These are phyloP conservation scores for Scutellaria barbata DNA, from an alignment of 257 asterid species.

Conservation along the genomic window DNA sequence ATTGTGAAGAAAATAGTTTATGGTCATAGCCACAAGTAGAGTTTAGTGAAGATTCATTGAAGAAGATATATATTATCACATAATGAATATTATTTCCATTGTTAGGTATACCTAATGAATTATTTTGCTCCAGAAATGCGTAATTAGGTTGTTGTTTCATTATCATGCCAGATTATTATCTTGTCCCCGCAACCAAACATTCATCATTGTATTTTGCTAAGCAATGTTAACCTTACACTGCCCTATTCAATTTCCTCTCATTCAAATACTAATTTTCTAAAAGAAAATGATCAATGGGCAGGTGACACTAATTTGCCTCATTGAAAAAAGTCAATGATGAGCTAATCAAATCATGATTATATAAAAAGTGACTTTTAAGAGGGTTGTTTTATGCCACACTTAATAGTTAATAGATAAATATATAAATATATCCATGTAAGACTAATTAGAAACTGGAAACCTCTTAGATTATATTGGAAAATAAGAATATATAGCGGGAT, in stretches of 20 bases:
- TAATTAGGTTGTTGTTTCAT: background rate
- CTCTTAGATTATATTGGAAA: too few relatives aligned
- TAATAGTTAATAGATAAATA: too few relatives aligned
- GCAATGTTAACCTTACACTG: background rate
- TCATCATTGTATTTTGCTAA: conserved; percentile 1
- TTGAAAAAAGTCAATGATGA: background rate
- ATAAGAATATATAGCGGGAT: too few relatives aligned
- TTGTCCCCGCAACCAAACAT: conserved; percentile 11
- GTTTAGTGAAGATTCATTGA: too few relatives aligned
- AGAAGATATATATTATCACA: too few relatives aligned
- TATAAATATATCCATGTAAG: too few relatives aligned
- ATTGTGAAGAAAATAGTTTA: too few relatives aligned
- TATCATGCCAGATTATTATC: background rate
- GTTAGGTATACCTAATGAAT: conserved; percentile 7
- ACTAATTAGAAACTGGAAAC: too few relatives aligned
- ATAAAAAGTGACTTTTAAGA: background rate
- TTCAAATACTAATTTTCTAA: background rate
- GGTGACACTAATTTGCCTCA: conserved; percentile 1
- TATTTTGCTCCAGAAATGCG: background rate
- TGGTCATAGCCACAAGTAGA: too few relatives aligned
- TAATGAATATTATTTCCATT: background rate
- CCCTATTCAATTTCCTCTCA: background rate
- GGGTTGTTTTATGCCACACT: background rate
- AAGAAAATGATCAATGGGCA: background rate
- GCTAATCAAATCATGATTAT: background rate